Base-by-base conservation (phyloP, 139 green algal species). In the Chlamydomonas eustigma region DNA sequence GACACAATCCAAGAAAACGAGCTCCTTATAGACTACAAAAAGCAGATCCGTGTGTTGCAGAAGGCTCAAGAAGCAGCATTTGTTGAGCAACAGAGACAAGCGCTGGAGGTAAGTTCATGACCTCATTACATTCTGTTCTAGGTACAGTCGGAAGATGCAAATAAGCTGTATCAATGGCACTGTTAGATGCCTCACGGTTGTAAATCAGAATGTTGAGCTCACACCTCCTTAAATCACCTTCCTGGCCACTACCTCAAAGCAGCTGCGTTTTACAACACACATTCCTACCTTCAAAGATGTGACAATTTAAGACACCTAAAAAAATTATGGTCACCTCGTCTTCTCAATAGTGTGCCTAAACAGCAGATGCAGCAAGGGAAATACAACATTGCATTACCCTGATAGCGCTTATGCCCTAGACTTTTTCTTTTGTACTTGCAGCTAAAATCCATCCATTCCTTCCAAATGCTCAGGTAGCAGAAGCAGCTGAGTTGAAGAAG, bases 1-100 rank as follows among this genome's bases (percentile, higher is more conserved):
- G 90, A 94, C 36, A 86, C 91, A 8, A 76, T 93, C 3, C 71
- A 88, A 34, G 88, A 93, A 75, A 89, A 89, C 32, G 68, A 87
- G 28, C 75, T 81, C 4, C 90, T 92, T 31, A 79, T 91, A 5
- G 85, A 80, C 18, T 80, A 86, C 50, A 93, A 93, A 73, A 77
- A 88, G 37, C 76, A 88, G 39, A 84, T 92, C 1, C 78, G 78
- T 30, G 77, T 80, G n/a, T 66, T 93, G 5, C 81, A 77, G 2
- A 84, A 83, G 68, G 71, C 80, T 2, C 81, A 89, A 52, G 85
- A 93, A 8, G 68, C 84, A 31, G 83, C 71, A 1, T 94, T 90
- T 72, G 71, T 91, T 31, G 80, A 90, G 78, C 82, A 92, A 68
- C 87, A 90, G 78, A 50, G 73, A 25, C 78, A 84, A 28, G 83